Evolutionary conservation across 768 basidiomycete genomes (phyloP).

Genomic region (Holtermannia corniformis): DNA sequence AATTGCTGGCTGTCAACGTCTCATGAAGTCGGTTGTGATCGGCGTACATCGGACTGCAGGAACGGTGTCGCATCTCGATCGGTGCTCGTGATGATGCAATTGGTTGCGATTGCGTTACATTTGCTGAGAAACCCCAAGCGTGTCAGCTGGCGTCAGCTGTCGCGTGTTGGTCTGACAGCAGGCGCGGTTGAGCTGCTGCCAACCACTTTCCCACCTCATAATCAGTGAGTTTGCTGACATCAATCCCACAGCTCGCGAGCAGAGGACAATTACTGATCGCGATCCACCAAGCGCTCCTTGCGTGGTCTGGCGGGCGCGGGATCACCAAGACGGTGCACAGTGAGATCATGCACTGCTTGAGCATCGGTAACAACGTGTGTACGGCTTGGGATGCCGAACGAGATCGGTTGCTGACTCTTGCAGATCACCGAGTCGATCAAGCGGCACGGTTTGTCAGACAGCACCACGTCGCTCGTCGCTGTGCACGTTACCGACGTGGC

Average conservation of each 20-base stretch:
- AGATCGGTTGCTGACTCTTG: neutral
- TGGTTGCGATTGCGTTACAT: too few relatives aligned
- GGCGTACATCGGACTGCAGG: too few relatives aligned
- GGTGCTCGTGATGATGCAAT: too few relatives aligned
- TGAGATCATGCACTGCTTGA: constrained; percentile 9
- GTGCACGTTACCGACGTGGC: constrained; percentile 1
- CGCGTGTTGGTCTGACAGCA: too few relatives aligned
- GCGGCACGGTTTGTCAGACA: constrained; percentile 7
- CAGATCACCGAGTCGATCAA: constrained; percentile 14
- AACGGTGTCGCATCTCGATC: too few relatives aligned
- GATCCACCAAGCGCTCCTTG: constrained; percentile 9
- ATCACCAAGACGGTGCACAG: constrained; percentile 11
- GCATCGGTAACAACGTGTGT: constrained; percentile 11
- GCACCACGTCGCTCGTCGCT: constrained; percentile 6
- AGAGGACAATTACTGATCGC: constrained; percentile 8
- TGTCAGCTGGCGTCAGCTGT: too few relatives aligned
- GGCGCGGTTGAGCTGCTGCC: too few relatives aligned
- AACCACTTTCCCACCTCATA: neutral
- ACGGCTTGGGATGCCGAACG: too few relatives aligned
- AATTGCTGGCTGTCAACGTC: too few relatives aligned
- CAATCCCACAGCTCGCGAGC: constrained; percentile 5
- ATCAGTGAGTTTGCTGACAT: neutral
- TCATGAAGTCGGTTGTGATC: too few relatives aligned
- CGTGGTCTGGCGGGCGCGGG: neutral
- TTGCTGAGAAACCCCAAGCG: too few relatives aligned